These are phyloP conservation scores for Xylaria sp. DNA, from an alignment of 2,329 filamentous ascomycete species.

Conservation along the genomic window DNA sequence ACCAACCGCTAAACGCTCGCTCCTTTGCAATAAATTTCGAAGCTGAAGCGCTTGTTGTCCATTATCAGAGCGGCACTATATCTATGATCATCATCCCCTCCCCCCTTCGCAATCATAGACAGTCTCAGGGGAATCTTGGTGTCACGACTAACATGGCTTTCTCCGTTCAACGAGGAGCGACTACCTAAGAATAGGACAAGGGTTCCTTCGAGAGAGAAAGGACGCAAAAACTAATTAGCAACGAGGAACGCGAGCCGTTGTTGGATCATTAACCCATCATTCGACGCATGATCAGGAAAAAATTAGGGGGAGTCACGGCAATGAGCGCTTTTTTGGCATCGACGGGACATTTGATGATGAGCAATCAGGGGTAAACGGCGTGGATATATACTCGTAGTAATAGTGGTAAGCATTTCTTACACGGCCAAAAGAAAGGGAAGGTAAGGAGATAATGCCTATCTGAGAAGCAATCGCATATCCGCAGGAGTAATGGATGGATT, in stretches of 20 bases:
- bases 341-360: background rate
- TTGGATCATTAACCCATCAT: background rate
- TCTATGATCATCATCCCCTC: background rate
- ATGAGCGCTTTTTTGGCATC: too few relatives aligned
- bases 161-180: background rate
- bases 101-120: background rate
- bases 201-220: background rate
- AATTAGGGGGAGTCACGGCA: background rate
- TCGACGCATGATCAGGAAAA: background rate
- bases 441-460: too few relatives aligned
- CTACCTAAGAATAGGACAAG: background rate
- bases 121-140: background rate
- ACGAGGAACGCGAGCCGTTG: background rate
- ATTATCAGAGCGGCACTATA: constrained; percentile 9
- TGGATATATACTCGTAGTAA: background rate
- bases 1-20: background rate
- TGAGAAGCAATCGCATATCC: too few relatives aligned
- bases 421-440: too few relatives aligned
- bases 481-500: too few relatives aligned
- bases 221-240: background rate
- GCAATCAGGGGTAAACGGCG: background rate
- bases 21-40: background rate
- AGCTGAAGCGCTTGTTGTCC: background rate
- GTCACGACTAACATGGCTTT: background rate
- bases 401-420: too few relatives aligned